Percentiles rank a stretch among this genome's conserved stretches.
phyloP scores from a whole-genome alignment of 148 eudicot species.

The Tetragonia tetragonoides region DNA sequence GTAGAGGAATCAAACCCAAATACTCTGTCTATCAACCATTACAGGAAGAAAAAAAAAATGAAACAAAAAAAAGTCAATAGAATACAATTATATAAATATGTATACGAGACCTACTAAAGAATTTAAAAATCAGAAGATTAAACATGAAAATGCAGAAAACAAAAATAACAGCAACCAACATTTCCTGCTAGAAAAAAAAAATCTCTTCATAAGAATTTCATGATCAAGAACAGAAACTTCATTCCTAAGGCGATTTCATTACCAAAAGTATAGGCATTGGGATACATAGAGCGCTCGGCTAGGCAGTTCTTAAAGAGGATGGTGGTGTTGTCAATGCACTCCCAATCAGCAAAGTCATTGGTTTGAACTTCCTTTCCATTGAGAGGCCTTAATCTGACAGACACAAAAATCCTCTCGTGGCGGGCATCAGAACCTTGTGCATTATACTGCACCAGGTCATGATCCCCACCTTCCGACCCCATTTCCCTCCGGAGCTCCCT shows the following conservation, averaged over 20 bases:
- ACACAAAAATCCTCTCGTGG: constrained; percentile 72
- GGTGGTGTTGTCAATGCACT: constrained; percentile 60
- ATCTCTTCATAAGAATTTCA: neutral
- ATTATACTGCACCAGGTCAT: constrained; percentile 34
- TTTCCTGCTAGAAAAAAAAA: neutral
- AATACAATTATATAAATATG: neutral
- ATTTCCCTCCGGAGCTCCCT: constrained; percentile 22
- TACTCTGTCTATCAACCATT: constrained; percentile 56
- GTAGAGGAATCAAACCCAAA: constrained; percentile 62
- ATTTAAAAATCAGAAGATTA: neutral
- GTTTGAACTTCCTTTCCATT: constrained; percentile 49
- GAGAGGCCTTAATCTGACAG: constrained; percentile 79
- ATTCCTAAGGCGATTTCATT: constrained; percentile 12
- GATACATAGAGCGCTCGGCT: constrained; percentile 50
- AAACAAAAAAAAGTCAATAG: neutral
- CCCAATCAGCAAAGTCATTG: constrained; percentile 77
- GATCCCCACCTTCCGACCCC: constrained; percentile 56
- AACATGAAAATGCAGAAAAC: neutral
- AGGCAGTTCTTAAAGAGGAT: constrained; percentile 57
- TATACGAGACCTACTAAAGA: neutral
- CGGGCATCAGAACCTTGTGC: constrained; percentile 35
- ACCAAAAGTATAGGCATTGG: constrained; percentile 71
- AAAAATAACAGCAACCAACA: neutral
- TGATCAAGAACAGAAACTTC: neutral
- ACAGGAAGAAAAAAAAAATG: constrained; percentile 2